Percentiles rank a stretch among this genome's conserved stretches.
These are phyloP conservation scores for Adansonia rubrostipa DNA, from an alignment of 441 rosid genomes.

Conservation along the genomic window DNA sequence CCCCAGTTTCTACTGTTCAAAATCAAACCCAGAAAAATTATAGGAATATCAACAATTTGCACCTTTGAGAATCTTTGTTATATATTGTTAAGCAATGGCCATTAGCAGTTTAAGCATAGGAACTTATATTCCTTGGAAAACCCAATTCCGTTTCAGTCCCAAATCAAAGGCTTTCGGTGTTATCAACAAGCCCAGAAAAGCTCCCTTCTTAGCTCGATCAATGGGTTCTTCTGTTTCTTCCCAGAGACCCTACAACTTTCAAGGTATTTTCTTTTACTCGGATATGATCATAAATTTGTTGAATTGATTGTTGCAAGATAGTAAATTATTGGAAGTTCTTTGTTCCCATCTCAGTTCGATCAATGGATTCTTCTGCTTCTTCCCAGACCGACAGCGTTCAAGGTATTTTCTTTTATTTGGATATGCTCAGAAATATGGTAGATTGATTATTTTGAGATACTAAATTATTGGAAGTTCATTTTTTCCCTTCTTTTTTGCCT, in stretches of 20 bases:
- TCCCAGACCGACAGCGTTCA: conserved; percentile 60
- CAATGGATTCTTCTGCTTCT: conserved; percentile 84
- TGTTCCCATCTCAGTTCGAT: conserved; percentile 35
- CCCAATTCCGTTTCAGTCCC: conserved; percentile 23
- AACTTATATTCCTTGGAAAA: conserved; percentile 30
- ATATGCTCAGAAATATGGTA: not conserved
- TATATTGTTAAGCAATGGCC: conserved; percentile 29
- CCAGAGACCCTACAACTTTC: conserved; percentile 55
- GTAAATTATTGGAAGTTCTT: not conserved
- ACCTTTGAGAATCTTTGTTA: not conserved
- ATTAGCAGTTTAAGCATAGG: conserved; percentile 29
- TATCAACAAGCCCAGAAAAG: conserved; percentile 31
- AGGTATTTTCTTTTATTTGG: conserved; percentile 28
- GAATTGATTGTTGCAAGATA: not conserved
- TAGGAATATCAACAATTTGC: not conserved
- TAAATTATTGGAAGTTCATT: not conserved
- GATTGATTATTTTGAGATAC: not conserved
- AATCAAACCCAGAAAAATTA: not conserved
- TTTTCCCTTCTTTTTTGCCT: not conserved
- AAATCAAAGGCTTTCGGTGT: conserved; percentile 33
- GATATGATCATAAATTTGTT: not conserved
- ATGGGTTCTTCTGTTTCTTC: conserved; percentile 88
- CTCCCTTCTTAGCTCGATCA: conserved; percentile 44
- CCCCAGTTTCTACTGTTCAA: not conserved
- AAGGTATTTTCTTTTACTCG: conserved; percentile 29